phyloP scores from a whole-genome alignment of 306 rosid species.

The Cicer pinnatifidum region DNA sequence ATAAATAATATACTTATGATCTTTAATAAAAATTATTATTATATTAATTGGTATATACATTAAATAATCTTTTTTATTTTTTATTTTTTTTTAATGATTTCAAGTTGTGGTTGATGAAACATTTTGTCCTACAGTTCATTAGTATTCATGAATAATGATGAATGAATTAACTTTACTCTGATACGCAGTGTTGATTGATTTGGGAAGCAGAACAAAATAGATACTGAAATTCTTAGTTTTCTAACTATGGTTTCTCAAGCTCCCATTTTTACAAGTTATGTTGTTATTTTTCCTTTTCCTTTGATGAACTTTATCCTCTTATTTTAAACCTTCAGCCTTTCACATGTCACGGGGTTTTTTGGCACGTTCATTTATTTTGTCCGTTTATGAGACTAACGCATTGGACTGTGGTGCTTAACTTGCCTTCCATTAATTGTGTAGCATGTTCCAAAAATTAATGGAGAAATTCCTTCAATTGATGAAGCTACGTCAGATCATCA shows the following conservation, averaged over 20 bases:
- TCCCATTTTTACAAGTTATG: constrained; percentile 15
- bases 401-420: constrained; percentile 20
- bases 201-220: constrained; percentile 3
- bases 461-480: constrained; percentile 88
- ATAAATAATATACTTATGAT: not conserved
- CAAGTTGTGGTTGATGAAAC: constrained; percentile 19
- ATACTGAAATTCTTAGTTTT: not conserved
- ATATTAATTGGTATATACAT: constrained; percentile 13
- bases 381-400: not conserved
- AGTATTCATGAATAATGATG: constrained; percentile 14
- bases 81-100: not conserved
- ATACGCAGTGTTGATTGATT: not conserved
- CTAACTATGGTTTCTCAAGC: constrained; percentile 12
- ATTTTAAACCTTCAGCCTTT: constrained; percentile 13
- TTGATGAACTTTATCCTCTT: constrained; percentile 18
- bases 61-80: not conserved
- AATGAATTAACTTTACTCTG: constrained; percentile 23
- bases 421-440: constrained; percentile 43
- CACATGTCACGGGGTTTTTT: not conserved
- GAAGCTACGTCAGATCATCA: constrained; percentile 93
- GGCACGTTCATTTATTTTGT: constrained; percentile 21
- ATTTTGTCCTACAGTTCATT: constrained; percentile 11
- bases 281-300: constrained; percentile 4
- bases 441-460: constrained; percentile 92
- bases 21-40: constrained; percentile 23